Evolutionary conservation across 2,329 filamentous ascomycete genomes (phyloP).

Genomic region (Phialocephala sp.): DNA sequence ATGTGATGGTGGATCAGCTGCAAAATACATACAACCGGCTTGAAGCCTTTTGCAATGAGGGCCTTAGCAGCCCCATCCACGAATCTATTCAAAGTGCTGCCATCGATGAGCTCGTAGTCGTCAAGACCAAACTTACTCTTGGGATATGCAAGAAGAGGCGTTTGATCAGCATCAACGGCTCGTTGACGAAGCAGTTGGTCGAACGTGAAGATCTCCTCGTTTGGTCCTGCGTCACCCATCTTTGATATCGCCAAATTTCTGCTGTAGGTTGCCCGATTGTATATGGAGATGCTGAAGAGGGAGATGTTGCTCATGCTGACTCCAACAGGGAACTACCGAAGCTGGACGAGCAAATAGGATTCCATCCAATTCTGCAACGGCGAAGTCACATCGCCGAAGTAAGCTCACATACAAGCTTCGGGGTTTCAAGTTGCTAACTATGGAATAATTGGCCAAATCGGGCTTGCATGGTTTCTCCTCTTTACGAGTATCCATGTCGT

Average conservation of each 20-base stretch:
- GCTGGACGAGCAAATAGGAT: background rate
- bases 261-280: background rate
- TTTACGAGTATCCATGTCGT: background rate
- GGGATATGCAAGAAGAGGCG: conserved; percentile 33
- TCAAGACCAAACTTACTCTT: conserved; percentile 25
- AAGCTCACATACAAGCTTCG: background rate
- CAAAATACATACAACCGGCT: conserved; percentile 16
- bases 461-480: background rate
- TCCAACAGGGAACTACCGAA: no score
- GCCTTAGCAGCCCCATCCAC: conserved; percentile 31
- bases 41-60: conserved; percentile 14
- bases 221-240: background rate
- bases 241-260: background rate
- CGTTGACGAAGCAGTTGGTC: conserved; percentile 31
- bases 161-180: conserved; percentile 27
- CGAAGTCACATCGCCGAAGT: background rate
- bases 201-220: conserved; percentile 18
- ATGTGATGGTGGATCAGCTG: background rate
- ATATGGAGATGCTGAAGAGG: background rate
- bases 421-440: no score
- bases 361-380: background rate
- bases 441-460: background rate
- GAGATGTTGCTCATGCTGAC: no score
- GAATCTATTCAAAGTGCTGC: conserved; percentile 29
- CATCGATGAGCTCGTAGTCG: conserved; percentile 33